Evolutionary conservation across 2,329 filamentous ascomycete species (phyloP), one percentile per base, ranked within the genome.

Genomic region (Sphaerulina musiva): DNA sequence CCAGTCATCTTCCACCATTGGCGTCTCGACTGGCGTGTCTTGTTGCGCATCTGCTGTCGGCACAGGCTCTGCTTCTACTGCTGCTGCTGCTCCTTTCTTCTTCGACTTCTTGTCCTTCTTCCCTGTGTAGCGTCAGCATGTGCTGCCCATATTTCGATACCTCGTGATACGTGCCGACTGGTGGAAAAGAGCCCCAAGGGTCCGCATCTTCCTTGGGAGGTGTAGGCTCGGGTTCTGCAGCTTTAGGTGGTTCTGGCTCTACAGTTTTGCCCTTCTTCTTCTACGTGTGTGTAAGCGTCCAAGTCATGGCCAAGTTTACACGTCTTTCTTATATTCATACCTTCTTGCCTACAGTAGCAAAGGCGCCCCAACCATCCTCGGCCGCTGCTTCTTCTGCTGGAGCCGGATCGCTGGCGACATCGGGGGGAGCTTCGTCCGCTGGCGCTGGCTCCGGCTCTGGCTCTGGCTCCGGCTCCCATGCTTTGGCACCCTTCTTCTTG

Each of bases 271-370:
- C 64, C 52, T 63, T 62, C 54, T 55, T 64, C 57, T 57, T 57
- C 34, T 38, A n/a, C 12, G 34, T 10, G 8, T 11, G 34, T 38
- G 34, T 38, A 38, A 38, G 34, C 12, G 12, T 38, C 4, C 34
- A 38, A 8, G 10, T 11, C 12, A n/a, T 38, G 6, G 26, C 26
- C 26, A 29, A 7, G 6, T 7, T 29, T 6, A 4, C 26, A 29
- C 26, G 26, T 29, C n/a, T 17, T 17, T 20, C 20, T 4, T 3
- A 20, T 20, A 4, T 20, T 20, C 20, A 20, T 20, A 64, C 73
- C 59, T 75, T 76, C 62, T 74, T 77, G 38, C 48, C 42, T n/a
- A 46, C 42, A 50, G 72, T 66, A 38, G 64, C 63, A 38, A 61
- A 60, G 14, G 61, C 53, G 9, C 57, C 60, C 65, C 62, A 68